These are phyloP conservation scores for Colletotrichum echinochloae DNA, from an alignment of 2,329 filamentous ascomycete genomes.

Conservation along the genomic window DNA sequence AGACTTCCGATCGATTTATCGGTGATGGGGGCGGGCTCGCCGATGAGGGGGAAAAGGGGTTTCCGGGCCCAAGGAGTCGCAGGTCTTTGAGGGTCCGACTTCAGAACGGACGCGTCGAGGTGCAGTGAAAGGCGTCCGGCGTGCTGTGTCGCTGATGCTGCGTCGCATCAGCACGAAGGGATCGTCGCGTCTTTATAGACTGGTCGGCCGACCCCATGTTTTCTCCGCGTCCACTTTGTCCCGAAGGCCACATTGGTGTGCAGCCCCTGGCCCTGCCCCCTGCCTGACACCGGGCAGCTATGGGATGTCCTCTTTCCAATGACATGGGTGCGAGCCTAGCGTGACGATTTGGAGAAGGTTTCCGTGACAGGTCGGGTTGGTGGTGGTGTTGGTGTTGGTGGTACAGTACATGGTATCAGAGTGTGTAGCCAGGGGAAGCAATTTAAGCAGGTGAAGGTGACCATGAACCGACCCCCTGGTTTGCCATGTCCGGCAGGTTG, in stretches of 20 bases:
- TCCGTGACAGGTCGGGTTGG: slow-evolving; percentile 20
- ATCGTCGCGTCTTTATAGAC: slow-evolving; percentile 40
- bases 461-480: slow-evolving; percentile 17
- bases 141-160: background rate
- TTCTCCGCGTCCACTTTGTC: slow-evolving; percentile 28
- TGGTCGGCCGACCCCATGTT: slow-evolving; percentile 25
- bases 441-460: slow-evolving; percentile 11
- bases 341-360: background rate
- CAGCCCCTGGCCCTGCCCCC: too few relatives aligned
- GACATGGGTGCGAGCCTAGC: slow-evolving; percentile 22
- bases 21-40: background rate
- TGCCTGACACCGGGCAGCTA: slow-evolving; percentile 13
- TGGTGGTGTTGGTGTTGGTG: background rate
- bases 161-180: slow-evolving; percentile 18
- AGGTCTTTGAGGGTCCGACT: slow-evolving; percentile 1
- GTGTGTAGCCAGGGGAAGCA: slow-evolving; percentile 16
- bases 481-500: background rate
- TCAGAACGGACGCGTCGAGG: slow-evolving; percentile 32
- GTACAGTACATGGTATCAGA: background rate
- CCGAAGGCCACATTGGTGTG: slow-evolving; percentile 18
- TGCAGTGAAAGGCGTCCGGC: slow-evolving; percentile 17
- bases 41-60: background rate
- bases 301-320: background rate
- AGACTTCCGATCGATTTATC: slow-evolving; percentile 8
- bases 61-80: background rate